Conservation (phyloP, 2,329 filamentous ascomycete genomes). For the Botrytis pseudocinerea region DNA sequence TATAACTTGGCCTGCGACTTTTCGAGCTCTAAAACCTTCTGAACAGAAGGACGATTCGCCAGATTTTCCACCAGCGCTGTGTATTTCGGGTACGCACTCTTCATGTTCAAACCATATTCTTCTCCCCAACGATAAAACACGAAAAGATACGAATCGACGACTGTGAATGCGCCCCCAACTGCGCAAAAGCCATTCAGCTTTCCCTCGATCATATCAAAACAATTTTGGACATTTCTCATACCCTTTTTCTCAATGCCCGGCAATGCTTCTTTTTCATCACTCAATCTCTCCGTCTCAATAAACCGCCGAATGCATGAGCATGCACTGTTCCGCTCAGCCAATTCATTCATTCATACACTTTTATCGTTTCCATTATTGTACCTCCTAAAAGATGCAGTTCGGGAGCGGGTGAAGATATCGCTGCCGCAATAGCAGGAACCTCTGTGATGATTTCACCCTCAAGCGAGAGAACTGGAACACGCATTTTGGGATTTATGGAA, state of each 20-base stretch:
- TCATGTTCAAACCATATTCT: slow-evolving; percentile 31
- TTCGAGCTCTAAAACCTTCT: background rate
- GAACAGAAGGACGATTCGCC: slow-evolving; percentile 9
- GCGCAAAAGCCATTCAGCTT: slow-evolving; percentile 34
- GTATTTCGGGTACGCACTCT: slow-evolving; percentile 30
- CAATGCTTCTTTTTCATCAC: slow-evolving; percentile 31
- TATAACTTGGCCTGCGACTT: background rate
- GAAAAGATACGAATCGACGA: slow-evolving; percentile 42
- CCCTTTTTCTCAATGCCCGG: slow-evolving; percentile 33
- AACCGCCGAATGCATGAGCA: slow-evolving; percentile 35
- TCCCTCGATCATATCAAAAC: slow-evolving; percentile 36
- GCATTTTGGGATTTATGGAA: slow-evolving; percentile 41
- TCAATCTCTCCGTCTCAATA: slow-evolving; percentile 37
- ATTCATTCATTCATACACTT: slow-evolving; percentile 43
- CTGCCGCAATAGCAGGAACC: slow-evolving; percentile 40
- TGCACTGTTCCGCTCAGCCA: slow-evolving; percentile 42
- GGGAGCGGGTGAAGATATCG: slow-evolving; percentile 35
- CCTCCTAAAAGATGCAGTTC: slow-evolving; percentile 38
- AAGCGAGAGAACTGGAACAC: slow-evolving; percentile 40
- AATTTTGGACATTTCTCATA: slow-evolving; percentile 32
- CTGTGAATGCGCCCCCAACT: slow-evolving; percentile 40
- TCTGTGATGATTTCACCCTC: slow-evolving; percentile 41
- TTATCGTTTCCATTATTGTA: slow-evolving; percentile 38
- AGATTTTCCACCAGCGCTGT: slow-evolving; percentile 28
- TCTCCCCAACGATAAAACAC: slow-evolving; percentile 42